phyloP scores from a whole-genome alignment of 2,329 filamentous ascomycete species.

The Fusarium sulawesiense region DNA sequence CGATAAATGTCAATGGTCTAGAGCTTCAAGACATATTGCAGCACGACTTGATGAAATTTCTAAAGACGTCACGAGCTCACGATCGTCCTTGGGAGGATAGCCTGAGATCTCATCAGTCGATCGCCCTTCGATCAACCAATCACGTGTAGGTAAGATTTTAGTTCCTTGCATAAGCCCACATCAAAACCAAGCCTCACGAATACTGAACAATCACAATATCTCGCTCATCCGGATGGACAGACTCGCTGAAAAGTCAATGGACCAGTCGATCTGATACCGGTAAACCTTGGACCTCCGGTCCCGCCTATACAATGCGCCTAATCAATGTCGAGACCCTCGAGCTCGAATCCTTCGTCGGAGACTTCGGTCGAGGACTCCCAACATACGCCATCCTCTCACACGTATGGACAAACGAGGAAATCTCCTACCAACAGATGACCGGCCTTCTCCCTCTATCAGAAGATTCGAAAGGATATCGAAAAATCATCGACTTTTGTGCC shows the following conservation, averaged over 20 bases:
- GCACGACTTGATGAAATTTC: no score
- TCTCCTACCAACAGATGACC: constrained; percentile 1
- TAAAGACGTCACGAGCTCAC: no score
- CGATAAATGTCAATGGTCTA: no score
- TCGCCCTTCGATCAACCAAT: not conserved
- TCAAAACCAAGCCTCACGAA: no score
- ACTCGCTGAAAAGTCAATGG: no score
- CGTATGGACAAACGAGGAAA: constrained; percentile 13
- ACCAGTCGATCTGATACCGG: accelerated
- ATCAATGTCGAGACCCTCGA: constrained; percentile 21
- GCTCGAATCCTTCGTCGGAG: constrained; percentile 15
- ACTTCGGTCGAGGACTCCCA: constrained; percentile 1
- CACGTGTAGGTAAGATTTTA: not conserved
- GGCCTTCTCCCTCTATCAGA: not conserved
- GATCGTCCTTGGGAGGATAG: no score
- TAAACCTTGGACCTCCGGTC: accelerated
- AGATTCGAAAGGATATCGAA: constrained; percentile 5
- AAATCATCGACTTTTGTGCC: constrained; percentile 15
- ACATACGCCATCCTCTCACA: constrained; percentile 16
- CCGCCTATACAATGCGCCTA: not conserved
- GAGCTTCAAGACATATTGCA: no score
- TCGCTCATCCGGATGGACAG: no score
- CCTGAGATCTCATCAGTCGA: not conserved
- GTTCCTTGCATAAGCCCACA: not conserved
- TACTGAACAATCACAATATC: not conserved